Evolutionary conservation across 495 filamentous ascomycete species (phyloP), one percentile per base, ranked within the genome.

Genomic region (Penicillium pancosmium): DNA sequence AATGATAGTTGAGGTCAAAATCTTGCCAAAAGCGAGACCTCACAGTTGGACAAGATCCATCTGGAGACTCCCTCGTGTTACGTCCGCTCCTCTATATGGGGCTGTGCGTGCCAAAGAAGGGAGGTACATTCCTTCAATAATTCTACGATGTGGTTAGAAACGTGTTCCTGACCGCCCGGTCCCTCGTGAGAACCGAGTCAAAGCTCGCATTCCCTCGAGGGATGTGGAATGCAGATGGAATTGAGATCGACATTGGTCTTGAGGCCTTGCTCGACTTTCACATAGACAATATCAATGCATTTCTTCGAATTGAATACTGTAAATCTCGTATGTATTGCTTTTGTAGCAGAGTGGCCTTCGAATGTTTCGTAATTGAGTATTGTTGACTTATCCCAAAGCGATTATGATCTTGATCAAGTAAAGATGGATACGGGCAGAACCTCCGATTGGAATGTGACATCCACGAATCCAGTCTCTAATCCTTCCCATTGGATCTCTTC

Each of bases 1-100:
- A 62, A 78, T 78, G 78, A 75, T 78, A 68, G 71, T 77, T 68
- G 78, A 80, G 78, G 78, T 80, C 78, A 80, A 79, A 77, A 68
- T 67, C 53, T 57, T 80, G 73, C 75, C 75, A 51, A 78, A 36
- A 79, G 44, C 62, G 59, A 80, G 54, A 57, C 54, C 60, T 62
- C 57, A 62, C 63, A 66, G 65, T 65, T 66, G 62, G 68, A 68
- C 66, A 64, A 68, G 51, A 66, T 74, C 65, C 50, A 60, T 61
- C 62, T 68, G 66, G 54, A 62, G 60, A 54, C 77, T 79, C 74
- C 72, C 71, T 74, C 78, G 76, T 80, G 76, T 79, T 79, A 68
- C 76, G 78, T 78, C 73, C 71, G 70, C 73, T 69, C 68, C 66
- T 51, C 50, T 68, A 43, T 36, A 72, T 80, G 75, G 69, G 68